These are phyloP conservation scores for Kazachstania sp. DNA, from an alignment of 1,139 yeast genomes.

Conservation along the genomic window DNA sequence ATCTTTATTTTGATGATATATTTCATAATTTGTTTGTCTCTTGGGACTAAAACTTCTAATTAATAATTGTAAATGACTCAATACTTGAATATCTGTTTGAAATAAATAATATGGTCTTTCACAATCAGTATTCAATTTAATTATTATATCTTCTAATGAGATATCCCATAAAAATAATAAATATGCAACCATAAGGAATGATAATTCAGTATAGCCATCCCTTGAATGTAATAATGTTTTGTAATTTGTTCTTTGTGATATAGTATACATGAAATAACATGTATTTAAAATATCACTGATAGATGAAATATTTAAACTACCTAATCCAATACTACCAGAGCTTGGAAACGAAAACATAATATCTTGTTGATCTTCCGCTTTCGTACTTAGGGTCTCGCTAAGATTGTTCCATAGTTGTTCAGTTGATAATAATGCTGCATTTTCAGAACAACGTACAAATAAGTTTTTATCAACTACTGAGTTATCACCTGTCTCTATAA, in stretches of 20 bases:
- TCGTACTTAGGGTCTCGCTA: neutral
- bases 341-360: conserved; percentile 62
- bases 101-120: conserved; percentile 81
- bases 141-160: conserved; percentile 40
- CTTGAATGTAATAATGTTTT: conserved; percentile 56
- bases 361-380: neutral
- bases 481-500: conserved; percentile 20
- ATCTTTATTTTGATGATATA: neutral
- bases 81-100: conserved; percentile 59
- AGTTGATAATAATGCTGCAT: conserved; percentile 33
- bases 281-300: conserved; percentile 51
- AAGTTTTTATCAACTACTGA: conserved; percentile 17
- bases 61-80: conserved; percentile 55
- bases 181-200: conserved; percentile 62
- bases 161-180: conserved; percentile 57
- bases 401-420: conserved; percentile 14
- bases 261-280: conserved; percentile 36
- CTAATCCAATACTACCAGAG: conserved; percentile 70
- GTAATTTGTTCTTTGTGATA: conserved; percentile 11
- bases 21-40: conserved; percentile 5
- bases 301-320: conserved; percentile 42
- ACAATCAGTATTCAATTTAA: conserved; percentile 51
- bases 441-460: conserved; percentile 43
- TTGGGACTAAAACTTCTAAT: conserved; percentile 33
- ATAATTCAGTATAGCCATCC: conserved; percentile 90